Evolutionary conservation across 2,329 filamentous ascomycete species (phyloP), one percentile per base, ranked within the genome.

Genomic region (Botryotinia calthae): DNA sequence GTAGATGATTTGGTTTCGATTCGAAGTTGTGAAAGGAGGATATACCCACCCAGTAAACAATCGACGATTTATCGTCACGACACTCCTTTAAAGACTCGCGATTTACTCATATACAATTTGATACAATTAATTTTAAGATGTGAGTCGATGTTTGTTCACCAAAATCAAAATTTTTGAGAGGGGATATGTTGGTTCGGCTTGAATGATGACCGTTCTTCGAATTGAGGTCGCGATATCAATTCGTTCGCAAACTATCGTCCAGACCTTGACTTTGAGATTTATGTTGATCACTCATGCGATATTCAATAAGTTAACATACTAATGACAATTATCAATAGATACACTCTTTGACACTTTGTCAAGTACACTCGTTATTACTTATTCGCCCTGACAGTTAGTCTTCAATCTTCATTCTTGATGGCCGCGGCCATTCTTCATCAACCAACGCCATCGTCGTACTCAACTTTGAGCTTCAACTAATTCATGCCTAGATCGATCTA

Each of bases 281-380:
- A 59, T 66, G 76, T 73, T 68, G 75, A 77, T 80, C 77, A 77
- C 76, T 79, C 71, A 79, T 79, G 76, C 79, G 42, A 68, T 44
- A 51, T 67, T n/a, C 71, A 73, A 72, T 67, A 73, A 54, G 71
- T 59, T 71, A 69, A 51, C 62, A 67, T 73, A 73, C 76, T 80
- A 74, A 79, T 78, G 48, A 71, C 37, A 68, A 74, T 25, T 59
- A 59, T 70, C 68, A 48, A 70, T 72, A 78, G 78, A 75, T 72
- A 85, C 86, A 81, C 82, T 87, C 85, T 79, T 88, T 87, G 84
- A 85, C 83, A 83, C 81, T 78, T 81, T 84, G 86, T 88, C 87
- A 88, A 87, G 84, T 87, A 87, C 87, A 87, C 83, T 89, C 87
- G 84, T 87, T 88, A 76, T 75, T 73, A 77, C 78, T 82, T 80